Conservation (phyloP, 345 rosid species). For the Heritiera fomes region DNA sequence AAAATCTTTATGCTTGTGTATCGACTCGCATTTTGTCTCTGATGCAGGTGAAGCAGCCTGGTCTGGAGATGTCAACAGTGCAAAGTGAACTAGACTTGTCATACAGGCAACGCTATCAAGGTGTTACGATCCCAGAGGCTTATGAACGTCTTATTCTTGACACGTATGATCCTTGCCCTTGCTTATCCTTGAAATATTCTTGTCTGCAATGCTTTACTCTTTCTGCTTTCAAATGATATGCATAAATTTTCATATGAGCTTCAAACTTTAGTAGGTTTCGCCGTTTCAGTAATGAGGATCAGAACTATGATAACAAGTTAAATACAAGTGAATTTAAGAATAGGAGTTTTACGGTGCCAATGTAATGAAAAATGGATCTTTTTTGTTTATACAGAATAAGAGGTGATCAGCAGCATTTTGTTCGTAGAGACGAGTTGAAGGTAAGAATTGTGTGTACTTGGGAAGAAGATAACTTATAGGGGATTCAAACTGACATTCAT, state of each 20-base stretch:
- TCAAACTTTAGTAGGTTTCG: background rate
- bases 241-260: background rate
- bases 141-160: slow-evolving; percentile 97
- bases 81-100: slow-evolving; percentile 99
- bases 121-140: slow-evolving; percentile 86
- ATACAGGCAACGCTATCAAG: slow-evolving; percentile 87
- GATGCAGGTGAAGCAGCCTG: slow-evolving; percentile 94
- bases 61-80: slow-evolving; percentile 87
- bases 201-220: background rate
- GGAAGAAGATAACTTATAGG: background rate
- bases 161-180: slow-evolving; percentile 53
- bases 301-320: slow-evolving; percentile 4
- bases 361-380: background rate
- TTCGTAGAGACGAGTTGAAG: slow-evolving; percentile 96
- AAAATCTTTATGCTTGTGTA: background rate
- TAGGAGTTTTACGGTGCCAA: background rate
- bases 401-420: slow-evolving; percentile 99
- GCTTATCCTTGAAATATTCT: background rate
- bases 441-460: slow-evolving; percentile 35
- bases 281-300: background rate
- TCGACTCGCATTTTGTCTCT: slow-evolving; percentile 21
- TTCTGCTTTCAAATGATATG: slow-evolving; percentile 2
- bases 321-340: background rate
- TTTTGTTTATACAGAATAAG: slow-evolving; percentile 55
- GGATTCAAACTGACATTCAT: background rate